A percentile compares a stretch with the other conserved stretches of the same genome.
These are phyloP conservation scores for Boletus speciosus DNA, from an alignment of 768 basidiomycete genomes.

Conservation along the genomic window DNA sequence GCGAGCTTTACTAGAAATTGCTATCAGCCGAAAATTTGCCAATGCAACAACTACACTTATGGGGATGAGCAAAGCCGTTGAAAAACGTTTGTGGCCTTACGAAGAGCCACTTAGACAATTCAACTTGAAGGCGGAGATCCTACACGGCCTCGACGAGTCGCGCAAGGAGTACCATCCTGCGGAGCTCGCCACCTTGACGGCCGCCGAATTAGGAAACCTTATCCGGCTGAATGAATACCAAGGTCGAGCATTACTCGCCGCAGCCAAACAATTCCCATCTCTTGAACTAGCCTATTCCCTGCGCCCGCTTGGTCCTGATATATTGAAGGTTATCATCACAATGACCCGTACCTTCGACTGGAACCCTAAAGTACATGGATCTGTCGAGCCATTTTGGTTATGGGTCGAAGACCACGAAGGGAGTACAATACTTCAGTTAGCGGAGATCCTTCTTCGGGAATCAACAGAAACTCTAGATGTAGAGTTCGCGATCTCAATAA, in stretches of 20 bases:
- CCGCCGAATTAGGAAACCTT: constrained; percentile 70
- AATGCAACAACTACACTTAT: constrained; percentile 73
- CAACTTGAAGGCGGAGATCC: constrained; percentile 67
- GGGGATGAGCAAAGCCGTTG: constrained; percentile 90
- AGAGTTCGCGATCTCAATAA: constrained; percentile 80
- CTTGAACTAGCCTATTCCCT: constrained; percentile 62
- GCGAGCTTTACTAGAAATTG: constrained; percentile 92
- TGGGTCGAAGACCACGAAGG: constrained; percentile 91
- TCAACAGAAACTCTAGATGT: constrained; percentile 56
- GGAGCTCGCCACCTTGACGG: constrained; percentile 66
- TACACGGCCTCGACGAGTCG: constrained; percentile 75
- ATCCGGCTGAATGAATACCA: constrained; percentile 85
- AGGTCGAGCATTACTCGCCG: constrained; percentile 71
- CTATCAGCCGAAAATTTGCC: constrained; percentile 90
- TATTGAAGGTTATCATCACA: constrained; percentile 70
- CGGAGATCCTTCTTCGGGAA: constrained; percentile 68
- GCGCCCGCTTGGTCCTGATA: constrained; percentile 78
- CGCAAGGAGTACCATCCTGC: constrained; percentile 75
- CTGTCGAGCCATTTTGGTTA: constrained; percentile 85
- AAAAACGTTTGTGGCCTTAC: constrained; percentile 92
- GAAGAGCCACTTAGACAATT: constrained; percentile 88
- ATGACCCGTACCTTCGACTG: constrained; percentile 74
- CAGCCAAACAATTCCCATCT: constrained; percentile 83
- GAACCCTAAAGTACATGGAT: constrained; percentile 71
- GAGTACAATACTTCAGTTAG: constrained; percentile 77